A percentile compares a stretch with the other conserved stretches of the same genome.
Evolutionary conservation across 495 filamentous ascomycete species (phyloP).

Genomic region (Neurospora terricola): DNA sequence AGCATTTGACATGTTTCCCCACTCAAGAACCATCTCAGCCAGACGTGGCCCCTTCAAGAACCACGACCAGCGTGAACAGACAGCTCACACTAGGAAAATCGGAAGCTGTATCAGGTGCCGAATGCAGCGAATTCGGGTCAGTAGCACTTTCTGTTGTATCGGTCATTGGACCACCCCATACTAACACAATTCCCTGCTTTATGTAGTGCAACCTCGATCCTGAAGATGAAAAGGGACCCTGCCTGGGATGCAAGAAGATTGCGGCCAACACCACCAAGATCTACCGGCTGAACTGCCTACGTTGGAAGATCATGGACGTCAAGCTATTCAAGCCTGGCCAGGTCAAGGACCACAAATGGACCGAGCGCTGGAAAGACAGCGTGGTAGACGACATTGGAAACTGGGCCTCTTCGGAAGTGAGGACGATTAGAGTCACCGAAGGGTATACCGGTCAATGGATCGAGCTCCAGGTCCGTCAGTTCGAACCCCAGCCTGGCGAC

Average conservation of each 20-base stretch:
- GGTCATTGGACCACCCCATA: neutral
- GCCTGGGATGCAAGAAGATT: slow-evolving; percentile 39
- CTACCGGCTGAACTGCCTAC: slow-evolving; percentile 36
- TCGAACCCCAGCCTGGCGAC: slow-evolving; percentile 38
- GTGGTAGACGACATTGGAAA: slow-evolving; percentile 39
- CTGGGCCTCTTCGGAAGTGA: slow-evolving; percentile 34
- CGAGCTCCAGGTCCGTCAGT: slow-evolving; percentile 34
- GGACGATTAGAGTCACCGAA: slow-evolving; percentile 35
- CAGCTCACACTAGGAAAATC: slow-evolving; percentile 40
- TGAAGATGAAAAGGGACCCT: slow-evolving; percentile 30
- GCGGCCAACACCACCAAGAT: slow-evolving; percentile 25
- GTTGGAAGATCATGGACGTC: slow-evolving; percentile 42
- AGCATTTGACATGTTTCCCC: slow-evolving; percentile 10
- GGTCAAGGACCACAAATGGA: slow-evolving; percentile 43
- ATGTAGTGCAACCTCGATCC: slow-evolving; percentile 36
- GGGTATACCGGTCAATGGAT: slow-evolving; percentile 33
- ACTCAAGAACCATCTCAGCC: slow-evolving; percentile 18
- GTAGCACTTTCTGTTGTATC: slow-evolving; percentile 3
- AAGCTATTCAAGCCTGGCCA: slow-evolving; percentile 40
- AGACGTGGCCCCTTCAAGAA: slow-evolving; percentile 41
- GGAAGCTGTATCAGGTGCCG: slow-evolving; percentile 43
- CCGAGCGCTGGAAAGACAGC: slow-evolving; percentile 39
- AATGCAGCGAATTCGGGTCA: slow-evolving; percentile 46
- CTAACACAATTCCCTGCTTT: slow-evolving; percentile 4
- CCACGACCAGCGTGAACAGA: slow-evolving; percentile 32